Conservation (phyloP, 23 red algal species). For the Agarophyton chilense region DNA sequence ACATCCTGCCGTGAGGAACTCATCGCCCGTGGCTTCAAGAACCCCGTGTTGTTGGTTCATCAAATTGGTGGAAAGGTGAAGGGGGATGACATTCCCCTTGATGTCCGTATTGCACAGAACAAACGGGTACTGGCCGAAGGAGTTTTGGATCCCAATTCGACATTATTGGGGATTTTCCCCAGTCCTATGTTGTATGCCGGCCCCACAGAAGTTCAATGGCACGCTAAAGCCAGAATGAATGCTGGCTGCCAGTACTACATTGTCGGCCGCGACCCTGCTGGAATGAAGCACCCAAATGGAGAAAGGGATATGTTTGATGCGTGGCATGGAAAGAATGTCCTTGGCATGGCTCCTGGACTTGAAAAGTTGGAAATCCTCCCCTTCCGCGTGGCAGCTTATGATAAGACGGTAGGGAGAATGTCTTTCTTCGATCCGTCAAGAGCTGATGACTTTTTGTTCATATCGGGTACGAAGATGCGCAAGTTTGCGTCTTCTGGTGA, state of each 20-base stretch:
- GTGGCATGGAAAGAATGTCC: conserved; percentile 98
- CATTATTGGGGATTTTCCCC: conserved; percentile 95
- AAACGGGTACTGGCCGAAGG: conserved; percentile 88
- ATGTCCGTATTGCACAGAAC: conserved; percentile 90
- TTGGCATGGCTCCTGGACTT: conserved; percentile 91
- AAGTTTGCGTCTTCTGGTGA: conserved; percentile 83
- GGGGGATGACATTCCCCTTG: conserved; percentile 94
- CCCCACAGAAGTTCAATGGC: conserved; percentile 99
- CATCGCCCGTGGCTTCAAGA: conserved; percentile 88
- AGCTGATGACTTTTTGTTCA: conserved; percentile 98
- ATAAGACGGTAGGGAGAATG: conserved; percentile 87
- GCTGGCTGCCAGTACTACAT: conserved; percentile 99
- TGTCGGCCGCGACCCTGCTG: conserved; percentile 96
- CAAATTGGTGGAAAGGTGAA: conserved; percentile 99
- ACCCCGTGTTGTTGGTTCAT: conserved; percentile 95
- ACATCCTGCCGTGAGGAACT: conserved; percentile 85
- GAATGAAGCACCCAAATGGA: conserved; percentile 94
- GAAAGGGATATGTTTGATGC: conserved; percentile 96
- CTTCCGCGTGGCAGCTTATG: conserved; percentile 97
- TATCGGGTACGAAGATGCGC: conserved; percentile 98
- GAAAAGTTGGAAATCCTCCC: conserved; percentile 98
- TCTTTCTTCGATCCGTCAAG: conserved; percentile 96
- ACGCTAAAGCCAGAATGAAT: conserved; percentile 98
- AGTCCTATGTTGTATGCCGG: conserved; percentile 99
- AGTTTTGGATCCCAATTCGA: conserved; percentile 89